Conservation (phyloP, 352 stramenopile genomes). For the Phytophthora agathidicida region DNA sequence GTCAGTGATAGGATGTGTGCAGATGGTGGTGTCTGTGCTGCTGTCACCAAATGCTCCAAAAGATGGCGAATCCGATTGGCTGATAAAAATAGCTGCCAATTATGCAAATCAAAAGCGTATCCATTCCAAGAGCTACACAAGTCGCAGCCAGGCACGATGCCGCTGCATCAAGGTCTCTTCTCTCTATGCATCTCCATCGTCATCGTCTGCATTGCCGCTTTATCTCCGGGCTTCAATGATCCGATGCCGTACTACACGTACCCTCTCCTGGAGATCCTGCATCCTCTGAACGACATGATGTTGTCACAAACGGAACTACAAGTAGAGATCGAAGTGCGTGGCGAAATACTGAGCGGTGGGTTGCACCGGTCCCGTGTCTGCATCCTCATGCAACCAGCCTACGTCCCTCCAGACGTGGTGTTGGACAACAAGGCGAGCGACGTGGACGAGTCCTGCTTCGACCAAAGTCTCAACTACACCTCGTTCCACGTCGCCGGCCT, state of each 20-base stretch:
- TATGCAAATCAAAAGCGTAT: conserved; percentile 9
- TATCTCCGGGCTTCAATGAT: conserved; percentile 39
- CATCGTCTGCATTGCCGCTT: conserved; percentile 4
- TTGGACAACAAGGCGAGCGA: conserved; percentile 37
- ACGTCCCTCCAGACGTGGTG: conserved; percentile 44
- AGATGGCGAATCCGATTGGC: too few relatives aligned
- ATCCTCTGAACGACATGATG: conserved; percentile 56
- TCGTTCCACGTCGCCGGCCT: conserved; percentile 64
- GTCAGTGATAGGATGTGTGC: neutral
- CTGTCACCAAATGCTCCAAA: too few relatives aligned
- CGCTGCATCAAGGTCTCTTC: neutral
- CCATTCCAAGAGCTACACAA: neutral
- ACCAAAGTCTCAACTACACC: conserved; percentile 52
- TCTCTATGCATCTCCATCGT: neutral
- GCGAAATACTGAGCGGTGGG: conserved; percentile 33
- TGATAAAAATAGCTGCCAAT: conserved; percentile 4
- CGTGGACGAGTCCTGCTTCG: conserved; percentile 64
- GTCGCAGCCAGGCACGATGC: neutral
- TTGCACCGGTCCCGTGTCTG: conserved; percentile 51
- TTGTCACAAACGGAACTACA: conserved; percentile 50
- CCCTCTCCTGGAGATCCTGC: conserved; percentile 62
- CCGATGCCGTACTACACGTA: conserved; percentile 32
- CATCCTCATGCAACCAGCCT: conserved; percentile 58
- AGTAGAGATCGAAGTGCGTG: conserved; percentile 59
- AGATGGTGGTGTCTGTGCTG: too few relatives aligned